phyloP scores from a whole-genome alignment of 306 rosid species.

The Abrus pulchellus region DNA sequence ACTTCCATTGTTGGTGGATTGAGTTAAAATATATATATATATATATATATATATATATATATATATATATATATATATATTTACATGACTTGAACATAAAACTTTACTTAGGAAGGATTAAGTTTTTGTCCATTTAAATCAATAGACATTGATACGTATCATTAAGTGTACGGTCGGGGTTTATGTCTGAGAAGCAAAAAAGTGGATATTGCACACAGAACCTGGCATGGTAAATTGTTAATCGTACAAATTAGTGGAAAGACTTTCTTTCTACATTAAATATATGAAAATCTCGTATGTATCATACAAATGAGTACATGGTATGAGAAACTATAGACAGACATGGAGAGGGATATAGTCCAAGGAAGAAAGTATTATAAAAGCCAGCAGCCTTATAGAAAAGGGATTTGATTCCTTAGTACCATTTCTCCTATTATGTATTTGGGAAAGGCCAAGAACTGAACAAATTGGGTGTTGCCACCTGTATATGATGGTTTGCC shows the following conservation, averaged over 20 bases:
- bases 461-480: conserved; percentile 50
- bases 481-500: conserved; percentile 45
- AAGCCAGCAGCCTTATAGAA: conserved; percentile 53
- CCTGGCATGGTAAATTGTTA: conserved; percentile 24
- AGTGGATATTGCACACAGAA: neutral
- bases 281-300: conserved; percentile 36
- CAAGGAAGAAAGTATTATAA: conserved; percentile 58
- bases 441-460: conserved; percentile 46
- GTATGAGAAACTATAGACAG: conserved; percentile 54
- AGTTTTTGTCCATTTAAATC: neutral
- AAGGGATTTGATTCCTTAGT: conserved; percentile 65
- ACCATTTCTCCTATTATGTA: conserved; percentile 35
- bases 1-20: neutral
- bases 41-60: too few relatives aligned
- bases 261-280: conserved; percentile 24
- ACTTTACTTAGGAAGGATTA: too few relatives aligned
- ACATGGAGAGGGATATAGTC: conserved; percentile 45
- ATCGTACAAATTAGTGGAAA: neutral
- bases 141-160: neutral
- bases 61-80: too few relatives aligned
- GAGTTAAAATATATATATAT: neutral
- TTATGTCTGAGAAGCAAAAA: neutral
- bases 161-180: conserved; percentile 29
- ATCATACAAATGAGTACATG: conserved; percentile 39
- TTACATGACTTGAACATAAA: too few relatives aligned